Evolutionary conservation across 345 rosid genomes (phyloP).

Genomic region (Toxicodendron radicans): DNA sequence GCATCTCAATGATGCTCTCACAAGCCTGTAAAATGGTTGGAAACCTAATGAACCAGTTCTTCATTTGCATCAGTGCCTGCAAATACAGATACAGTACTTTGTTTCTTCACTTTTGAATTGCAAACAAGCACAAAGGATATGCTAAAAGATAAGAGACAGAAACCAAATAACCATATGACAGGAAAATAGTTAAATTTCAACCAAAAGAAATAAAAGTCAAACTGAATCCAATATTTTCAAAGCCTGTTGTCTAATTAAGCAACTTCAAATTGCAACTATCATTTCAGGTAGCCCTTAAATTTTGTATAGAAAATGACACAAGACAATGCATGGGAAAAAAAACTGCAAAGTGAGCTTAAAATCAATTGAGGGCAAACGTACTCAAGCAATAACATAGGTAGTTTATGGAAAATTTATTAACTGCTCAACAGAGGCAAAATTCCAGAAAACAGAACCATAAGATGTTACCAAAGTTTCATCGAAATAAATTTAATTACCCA

Average conservation of each 20-base stretch:
- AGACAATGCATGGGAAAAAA: neutral
- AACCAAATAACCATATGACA: neutral
- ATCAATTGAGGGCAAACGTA: neutral
- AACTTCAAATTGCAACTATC: too few species aligned
- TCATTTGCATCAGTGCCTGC: slow-evolving; percentile 94
- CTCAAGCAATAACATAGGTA: neutral
- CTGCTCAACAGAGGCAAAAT: neutral
- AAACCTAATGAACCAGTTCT: slow-evolving; percentile 76
- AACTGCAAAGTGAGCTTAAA: neutral
- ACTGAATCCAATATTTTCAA: neutral
- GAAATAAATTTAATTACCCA: neutral
- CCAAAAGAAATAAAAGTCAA: neutral
- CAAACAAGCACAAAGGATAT: neutral
- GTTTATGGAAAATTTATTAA: neutral
- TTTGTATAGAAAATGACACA: neutral
- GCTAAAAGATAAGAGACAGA: slow-evolving; percentile 8
- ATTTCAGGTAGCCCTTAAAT: too few species aligned
- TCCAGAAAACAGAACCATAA: neutral
- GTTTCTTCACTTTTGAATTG: slow-evolving; percentile 9
- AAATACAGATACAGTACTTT: slow-evolving; percentile 17
- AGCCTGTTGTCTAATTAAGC: too few species aligned
- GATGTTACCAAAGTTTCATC: neutral
- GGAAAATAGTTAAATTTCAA: neutral
- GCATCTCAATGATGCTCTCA: slow-evolving; percentile 94
- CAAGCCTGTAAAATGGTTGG: slow-evolving; percentile 92